Evolutionary conservation across 139 green algal genomes (phyloP).

Genomic region (Klebsormidium nitens): DNA sequence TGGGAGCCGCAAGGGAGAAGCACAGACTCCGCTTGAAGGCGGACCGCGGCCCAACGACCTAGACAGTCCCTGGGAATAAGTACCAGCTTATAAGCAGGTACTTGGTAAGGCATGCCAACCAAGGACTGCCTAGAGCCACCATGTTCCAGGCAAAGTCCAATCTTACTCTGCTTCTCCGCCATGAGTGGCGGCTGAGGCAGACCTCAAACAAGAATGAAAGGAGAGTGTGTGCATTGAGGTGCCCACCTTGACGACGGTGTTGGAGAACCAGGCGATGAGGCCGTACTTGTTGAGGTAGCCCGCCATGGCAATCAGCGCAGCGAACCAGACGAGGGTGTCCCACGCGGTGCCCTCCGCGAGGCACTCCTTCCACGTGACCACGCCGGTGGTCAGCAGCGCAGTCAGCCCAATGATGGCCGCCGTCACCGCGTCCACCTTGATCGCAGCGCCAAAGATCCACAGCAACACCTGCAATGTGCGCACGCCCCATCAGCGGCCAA

Average conservation of each 20-base stretch:
- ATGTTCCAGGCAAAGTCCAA: no score
- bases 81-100: no score
- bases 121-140: no score
- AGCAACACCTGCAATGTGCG: slow-evolving; percentile 45
- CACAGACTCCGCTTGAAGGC: no score
- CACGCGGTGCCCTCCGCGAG: slow-evolving; percentile 66
- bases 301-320: slow-evolving; percentile 97
- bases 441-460: slow-evolving; percentile 76
- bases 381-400: slow-evolving; percentile 90
- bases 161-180: no score
- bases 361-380: slow-evolving; percentile 77
- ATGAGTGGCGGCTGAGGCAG: no score
- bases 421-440: slow-evolving; percentile 90
- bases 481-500: no score
- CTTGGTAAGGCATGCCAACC: no score
- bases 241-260: slow-evolving; percentile 51
- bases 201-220: slow-evolving; percentile 4
- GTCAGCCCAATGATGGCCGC: slow-evolving; percentile 91
- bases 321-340: slow-evolving; percentile 99
- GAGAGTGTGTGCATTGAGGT: slow-evolving; percentile 2
- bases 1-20: no score
- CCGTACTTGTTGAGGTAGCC: slow-evolving; percentile 96
- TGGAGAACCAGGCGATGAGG: slow-evolving; percentile 96
- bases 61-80: no score
- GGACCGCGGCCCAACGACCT: no score